phyloP scores from a whole-genome alignment of 441 rosid genomes.

The Brassica balearica region DNA sequence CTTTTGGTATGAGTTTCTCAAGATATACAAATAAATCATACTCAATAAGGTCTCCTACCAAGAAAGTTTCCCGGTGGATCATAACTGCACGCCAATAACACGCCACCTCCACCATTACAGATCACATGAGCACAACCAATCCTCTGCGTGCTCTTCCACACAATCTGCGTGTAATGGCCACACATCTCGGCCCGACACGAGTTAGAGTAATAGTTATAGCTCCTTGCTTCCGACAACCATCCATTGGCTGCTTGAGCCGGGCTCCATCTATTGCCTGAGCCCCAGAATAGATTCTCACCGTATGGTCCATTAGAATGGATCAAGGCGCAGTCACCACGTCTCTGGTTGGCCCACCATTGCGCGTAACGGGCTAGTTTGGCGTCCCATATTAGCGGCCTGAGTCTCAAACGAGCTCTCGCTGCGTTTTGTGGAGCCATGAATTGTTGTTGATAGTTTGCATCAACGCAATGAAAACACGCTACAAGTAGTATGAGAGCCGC shows the following conservation, averaged over 20 bases:
- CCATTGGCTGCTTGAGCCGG: slow-evolving; percentile 57
- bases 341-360: slow-evolving; percentile 54
- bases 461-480: slow-evolving; percentile 28
- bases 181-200: slow-evolving; percentile 54
- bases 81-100: slow-evolving; percentile 79
- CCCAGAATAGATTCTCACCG: slow-evolving; percentile 82
- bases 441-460: slow-evolving; percentile 46
- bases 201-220: slow-evolving; percentile 53
- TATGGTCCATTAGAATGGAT: slow-evolving; percentile 68
- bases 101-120: slow-evolving; percentile 57
- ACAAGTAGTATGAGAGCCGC: slow-evolving; percentile 29
- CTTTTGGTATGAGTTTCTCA: neutral
- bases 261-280: slow-evolving; percentile 61
- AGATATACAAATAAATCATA: slow-evolving; percentile 34
- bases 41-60: slow-evolving; percentile 79
- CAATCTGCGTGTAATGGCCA: slow-evolving; percentile 74
- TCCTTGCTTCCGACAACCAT: slow-evolving; percentile 59
- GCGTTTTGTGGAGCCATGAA: slow-evolving; percentile 72
- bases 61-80: slow-evolving; percentile 94
- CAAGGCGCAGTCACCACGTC: slow-evolving; percentile 60
- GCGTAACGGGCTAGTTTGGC: slow-evolving; percentile 54
- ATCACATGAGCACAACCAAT: slow-evolving; percentile 62
- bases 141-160: slow-evolving; percentile 56
- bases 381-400: slow-evolving; percentile 59
- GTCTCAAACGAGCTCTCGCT: slow-evolving; percentile 48